Percentiles rank a stretch among this genome's conserved stretches.
phyloP scores from a whole-genome alignment of 2,329 filamentous ascomycete genomes.

The Sclerotiophoma versabilis region DNA sequence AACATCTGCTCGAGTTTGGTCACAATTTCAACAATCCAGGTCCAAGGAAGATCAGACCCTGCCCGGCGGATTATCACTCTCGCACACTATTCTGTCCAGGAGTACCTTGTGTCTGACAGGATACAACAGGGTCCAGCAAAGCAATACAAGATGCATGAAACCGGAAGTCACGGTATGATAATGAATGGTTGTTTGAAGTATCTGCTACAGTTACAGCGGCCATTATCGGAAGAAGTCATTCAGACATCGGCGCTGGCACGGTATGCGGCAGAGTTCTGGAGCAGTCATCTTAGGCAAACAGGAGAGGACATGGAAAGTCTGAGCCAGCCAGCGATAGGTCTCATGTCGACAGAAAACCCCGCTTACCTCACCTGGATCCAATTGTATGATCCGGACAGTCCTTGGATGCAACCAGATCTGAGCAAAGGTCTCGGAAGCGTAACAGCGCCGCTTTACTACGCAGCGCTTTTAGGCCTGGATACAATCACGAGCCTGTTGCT shows the following conservation, averaged over 20 bases:
- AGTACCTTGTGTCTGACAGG: slow-evolving; percentile 42
- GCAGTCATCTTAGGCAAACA: slow-evolving; percentile 25
- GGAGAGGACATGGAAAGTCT: slow-evolving; percentile 14
- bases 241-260: slow-evolving; percentile 26
- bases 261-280: slow-evolving; percentile 41
- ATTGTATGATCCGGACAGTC: slow-evolving; percentile 25
- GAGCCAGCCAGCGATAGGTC: slow-evolving; percentile 15
- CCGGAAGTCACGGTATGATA: slow-evolving; percentile 28
- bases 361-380: slow-evolving; percentile 31
- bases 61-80: slow-evolving; percentile 22
- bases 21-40: slow-evolving; percentile 22
- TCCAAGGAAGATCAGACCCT: neutral
- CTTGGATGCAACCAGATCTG: slow-evolving; percentile 11
- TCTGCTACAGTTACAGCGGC: slow-evolving; percentile 31
- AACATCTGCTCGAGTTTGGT: slow-evolving; percentile 45
- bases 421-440: slow-evolving; percentile 2
- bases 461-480: slow-evolving; percentile 21
- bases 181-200: slow-evolving; percentile 35
- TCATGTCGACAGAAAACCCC: slow-evolving; percentile 19
- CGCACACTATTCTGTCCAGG: slow-evolving; percentile 48
- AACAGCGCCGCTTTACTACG: slow-evolving; percentile 32
- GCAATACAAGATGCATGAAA: slow-evolving; percentile 33
- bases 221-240: slow-evolving; percentile 10
- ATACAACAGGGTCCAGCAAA: slow-evolving; percentile 28
- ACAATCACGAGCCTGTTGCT: slow-evolving; percentile 21